A percentile compares a stretch with the other conserved stretches of the same genome.
phyloP scores from a whole-genome alignment of 306 rosid genomes.

The Quercus mongolica region DNA sequence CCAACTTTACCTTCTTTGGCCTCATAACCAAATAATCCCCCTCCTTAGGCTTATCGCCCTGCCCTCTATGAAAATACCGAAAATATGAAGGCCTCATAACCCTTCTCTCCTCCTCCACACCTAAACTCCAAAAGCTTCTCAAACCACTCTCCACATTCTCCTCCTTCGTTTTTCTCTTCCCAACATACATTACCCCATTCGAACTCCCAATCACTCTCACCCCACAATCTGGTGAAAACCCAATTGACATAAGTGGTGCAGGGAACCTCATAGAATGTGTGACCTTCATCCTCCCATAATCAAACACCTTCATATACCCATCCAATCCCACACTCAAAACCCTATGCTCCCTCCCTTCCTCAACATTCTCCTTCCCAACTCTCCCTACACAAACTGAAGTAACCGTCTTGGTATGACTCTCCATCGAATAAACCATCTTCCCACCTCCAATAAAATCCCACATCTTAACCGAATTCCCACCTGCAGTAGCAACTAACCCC shows the following conservation, averaged over 20 bases:
- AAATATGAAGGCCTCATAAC: constrained; percentile 49
- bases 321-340: constrained; percentile 86
- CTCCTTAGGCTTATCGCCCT: constrained; percentile 65
- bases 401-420: constrained; percentile 90
- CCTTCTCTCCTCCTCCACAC: constrained; percentile 31
- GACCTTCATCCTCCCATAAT: constrained; percentile 64
- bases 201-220: constrained; percentile 75
- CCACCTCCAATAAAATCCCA: constrained; percentile 96
- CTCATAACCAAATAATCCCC: constrained; percentile 64
- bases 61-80: constrained; percentile 85
- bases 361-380: constrained; percentile 42
- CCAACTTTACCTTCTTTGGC: constrained; percentile 53
- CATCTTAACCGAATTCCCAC: constrained; percentile 74
- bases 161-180: constrained; percentile 54
- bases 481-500: constrained; percentile 77
- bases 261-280: constrained; percentile 91
- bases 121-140: constrained; percentile 34
- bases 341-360: constrained; percentile 54
- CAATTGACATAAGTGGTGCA: constrained; percentile 77
- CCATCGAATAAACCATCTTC: constrained; percentile 67
- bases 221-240: constrained; percentile 56
- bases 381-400: constrained; percentile 66
- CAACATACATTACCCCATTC: constrained; percentile 73
- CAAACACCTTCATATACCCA: constrained; percentile 93
- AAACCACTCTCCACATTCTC: constrained; percentile 28